Base-by-base conservation (phyloP, 2,329 filamentous ascomycete species). In the Dothideomycetes sp. region DNA sequence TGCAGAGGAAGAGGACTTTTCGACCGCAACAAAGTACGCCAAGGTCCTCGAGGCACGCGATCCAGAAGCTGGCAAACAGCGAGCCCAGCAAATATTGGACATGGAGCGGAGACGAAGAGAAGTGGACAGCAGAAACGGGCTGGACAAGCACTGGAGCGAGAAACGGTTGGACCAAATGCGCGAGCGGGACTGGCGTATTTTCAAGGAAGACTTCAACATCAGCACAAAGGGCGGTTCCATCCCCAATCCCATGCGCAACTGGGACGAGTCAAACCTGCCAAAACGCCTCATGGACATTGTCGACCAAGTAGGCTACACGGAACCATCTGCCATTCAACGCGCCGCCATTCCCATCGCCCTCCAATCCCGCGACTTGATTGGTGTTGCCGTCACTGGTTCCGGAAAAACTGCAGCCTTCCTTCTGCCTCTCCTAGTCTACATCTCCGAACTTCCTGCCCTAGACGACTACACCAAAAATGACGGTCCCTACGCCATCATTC, bases 131-230 rank as follows among this genome's bases (percentile, higher is more conserved):
- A 75, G 82, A 46, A 85, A 81, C 47, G 81, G 80, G 24, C 70
- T 94, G 41, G 88, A 93, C 52, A 88, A 88, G 60, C 87, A 94
- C 62, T 98, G 91, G 91, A 87, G 84, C 40, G 85, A 95, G 57
- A 98, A 98, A 76, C 75, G 73, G 46, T 68, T 96, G 46, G 78
- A 84, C 11, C 84, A 94, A 53, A 98, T 98, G 91, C 84, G 86
- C 46, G 88, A 96, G 64, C 75, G 91, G 58, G 91, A 98, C 62
- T 98, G 91, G 91, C 84, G 91, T 57, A 96, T 98, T 52, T 95
- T 98, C 77, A 98, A 96, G 64, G 91, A 96, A 61, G 88, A 98
- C 62, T 96, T 94, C 66, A 93, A 91, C 52, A 98, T 98, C 57
- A 73, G 81, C 31, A 95, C 87, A 7, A 96, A 94, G 61, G 91